Evolutionary conservation across 208 protist species (phyloP), one percentile per base, ranked within the genome.

Genomic region (Tritrichomonas musculus): DNA sequence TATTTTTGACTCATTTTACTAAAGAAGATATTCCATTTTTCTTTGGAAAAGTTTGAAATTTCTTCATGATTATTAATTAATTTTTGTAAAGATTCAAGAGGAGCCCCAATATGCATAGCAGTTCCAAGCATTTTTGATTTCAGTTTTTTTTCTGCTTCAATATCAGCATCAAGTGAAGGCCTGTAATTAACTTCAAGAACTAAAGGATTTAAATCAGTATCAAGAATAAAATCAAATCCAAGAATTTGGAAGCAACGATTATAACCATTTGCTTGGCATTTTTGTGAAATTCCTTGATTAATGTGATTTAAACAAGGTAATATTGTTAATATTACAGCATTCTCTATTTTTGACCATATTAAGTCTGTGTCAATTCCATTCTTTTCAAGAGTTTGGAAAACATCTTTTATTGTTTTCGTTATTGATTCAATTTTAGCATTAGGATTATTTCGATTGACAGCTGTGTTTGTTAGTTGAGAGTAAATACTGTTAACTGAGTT

Each of bases 141-240:
- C 36, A 77, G 4, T 9, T 20, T 47, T 47, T 4, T 2, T 47
- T 77, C 69, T 39, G 4, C 25, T 77, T 47, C 36, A 47, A 8
- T 47, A 44, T 77, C 4, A 27, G 8, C 27, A 44, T 77, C 36
- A 84, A 99, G 96, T 50, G 97, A 98, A 30, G 98, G 97, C 2
- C 97, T 97, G 96, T 98, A 97, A 94, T 99, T 99, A 47, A 99
- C 97, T 96, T 99, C 97, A 94, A 99, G 95, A 65, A 99, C 95
- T 97, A 97, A 98, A 88, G 97, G 97, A 94, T 97, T 96, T 93
- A 98, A 95, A 69, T 97, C 96, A 65, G 95, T 55, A 94, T 98
- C 97, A 49, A 98, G 94, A 9, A 99, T 94, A 65, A 99, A 96
- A 94, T 99, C 98, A 94, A 99, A 98, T 36, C 98, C 98, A 60